Conservation (phyloP, 495 filamentous ascomycete species). For the Alectoria sarmentosa region DNA sequence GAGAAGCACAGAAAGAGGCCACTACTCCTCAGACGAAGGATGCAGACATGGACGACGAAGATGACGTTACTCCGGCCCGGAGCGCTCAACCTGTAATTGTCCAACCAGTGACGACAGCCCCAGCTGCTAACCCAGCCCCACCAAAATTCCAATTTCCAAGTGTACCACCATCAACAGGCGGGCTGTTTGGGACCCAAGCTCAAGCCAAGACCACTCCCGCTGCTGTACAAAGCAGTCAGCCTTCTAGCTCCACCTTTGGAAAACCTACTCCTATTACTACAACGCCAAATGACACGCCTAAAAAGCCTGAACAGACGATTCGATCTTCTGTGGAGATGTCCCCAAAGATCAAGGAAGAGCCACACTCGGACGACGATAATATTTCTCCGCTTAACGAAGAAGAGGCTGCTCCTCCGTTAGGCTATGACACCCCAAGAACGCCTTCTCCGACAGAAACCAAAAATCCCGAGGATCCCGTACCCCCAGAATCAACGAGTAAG, state of each 20-base stretch:
- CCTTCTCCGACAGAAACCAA: slow-evolving; percentile 4
- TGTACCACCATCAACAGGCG: slow-evolving; percentile 26
- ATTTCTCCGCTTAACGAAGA: slow-evolving; percentile 23
- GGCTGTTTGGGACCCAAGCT: slow-evolving; percentile 35
- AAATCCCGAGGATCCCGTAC: slow-evolving; percentile 53
- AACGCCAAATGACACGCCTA: slow-evolving; percentile 22
- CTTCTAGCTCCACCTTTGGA: slow-evolving; percentile 37
- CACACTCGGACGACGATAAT: slow-evolving; percentile 24
- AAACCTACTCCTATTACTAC: slow-evolving; percentile 23
- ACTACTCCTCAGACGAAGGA: slow-evolving; percentile 47
- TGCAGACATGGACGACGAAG: slow-evolving; percentile 48
- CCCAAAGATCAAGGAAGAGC: slow-evolving; percentile 29
- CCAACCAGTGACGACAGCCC: slow-evolving; percentile 25
- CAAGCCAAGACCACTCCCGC: slow-evolving; percentile 31
- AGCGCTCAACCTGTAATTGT: slow-evolving; percentile 27
- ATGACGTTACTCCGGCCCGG: slow-evolving; percentile 33
- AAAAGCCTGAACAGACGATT: slow-evolving; percentile 18
- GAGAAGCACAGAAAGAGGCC: slow-evolving; percentile 37
- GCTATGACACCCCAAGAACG: slow-evolving; percentile 10
- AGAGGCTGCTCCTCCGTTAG: slow-evolving; percentile 19
- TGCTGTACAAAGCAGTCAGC: slow-evolving; percentile 32
- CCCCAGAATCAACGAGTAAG: slow-evolving; percentile 71
- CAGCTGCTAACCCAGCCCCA: slow-evolving; percentile 35
- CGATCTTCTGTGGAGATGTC: slow-evolving; percentile 21
- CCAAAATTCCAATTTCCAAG: slow-evolving; percentile 39